Base-by-base conservation (phyloP, 202 grass and related monocot species). In the Dendrocalamus latiflorus region DNA sequence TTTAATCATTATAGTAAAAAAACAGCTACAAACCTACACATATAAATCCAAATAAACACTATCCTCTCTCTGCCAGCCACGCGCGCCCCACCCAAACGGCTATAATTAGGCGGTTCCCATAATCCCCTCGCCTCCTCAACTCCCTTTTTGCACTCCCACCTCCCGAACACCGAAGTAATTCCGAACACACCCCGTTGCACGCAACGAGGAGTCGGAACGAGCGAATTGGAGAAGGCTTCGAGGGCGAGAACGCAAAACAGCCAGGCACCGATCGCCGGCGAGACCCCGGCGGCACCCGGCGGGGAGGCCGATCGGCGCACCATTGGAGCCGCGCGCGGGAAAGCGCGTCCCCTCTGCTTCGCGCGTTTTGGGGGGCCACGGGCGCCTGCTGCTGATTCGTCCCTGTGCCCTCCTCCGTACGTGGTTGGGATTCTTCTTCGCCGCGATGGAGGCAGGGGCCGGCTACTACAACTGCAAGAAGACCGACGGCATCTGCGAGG, bases 391-490 rank as follows among this genome's bases (percentile, higher is more conserved):
- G 38, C 51, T 3, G 24, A 57, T 28, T 24, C 77, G 36, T 44
- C 57, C 25, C 16, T 21, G 28, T 4, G 43, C 18, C 44, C 20
- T 15, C 34, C 10, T 34, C 36, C 42, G 26, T 16, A 17, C 75
- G 75, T 42, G 34, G 63, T 61, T 70, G 57, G 21, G 83, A 24
- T 14, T 18, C 17, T 18, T 60, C 65, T 74, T 60, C 65, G 78
- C 54, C 59, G 82, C 66, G 77, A 92, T 88, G 90, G 94, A 97
- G 77, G 38, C 87, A 26, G 56, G 26, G 26, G 59, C 43, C 30
- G 91, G 78, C 37, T 87, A 92, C 76, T 92, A 87, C 87, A 94
- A 90, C 90, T 87, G 87, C 59, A 97, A 97, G 84, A 97, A 97
- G 90, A 90, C 89, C 2, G 94, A 97, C 84, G 78, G 70, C 47